Evolutionary conservation across 2,329 filamentous ascomycete species (phyloP).

Genomic region (Fusarium mundagurra): DNA sequence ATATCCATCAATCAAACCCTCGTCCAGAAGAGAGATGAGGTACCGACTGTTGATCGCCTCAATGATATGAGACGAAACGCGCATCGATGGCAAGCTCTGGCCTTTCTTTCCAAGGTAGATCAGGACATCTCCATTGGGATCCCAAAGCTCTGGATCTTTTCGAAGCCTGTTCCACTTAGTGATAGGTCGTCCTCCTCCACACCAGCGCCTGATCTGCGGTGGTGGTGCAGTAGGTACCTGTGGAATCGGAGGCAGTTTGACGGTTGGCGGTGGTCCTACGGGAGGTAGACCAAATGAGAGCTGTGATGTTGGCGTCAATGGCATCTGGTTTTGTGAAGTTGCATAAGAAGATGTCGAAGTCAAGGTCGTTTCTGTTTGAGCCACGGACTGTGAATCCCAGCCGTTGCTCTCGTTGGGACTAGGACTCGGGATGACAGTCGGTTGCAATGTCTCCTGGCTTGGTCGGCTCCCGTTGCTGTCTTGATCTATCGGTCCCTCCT

Average conservation of each 20-base stretch:
- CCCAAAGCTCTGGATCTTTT: slow-evolving; percentile 70
- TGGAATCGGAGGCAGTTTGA: slow-evolving; percentile 56
- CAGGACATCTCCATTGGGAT: slow-evolving; percentile 68
- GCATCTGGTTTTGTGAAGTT: slow-evolving; percentile 24
- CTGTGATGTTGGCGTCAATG: slow-evolving; percentile 33
- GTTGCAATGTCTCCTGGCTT: slow-evolving; percentile 36
- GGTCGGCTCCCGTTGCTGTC: slow-evolving; percentile 33
- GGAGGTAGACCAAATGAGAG: slow-evolving; percentile 32
- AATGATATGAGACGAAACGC: slow-evolving; percentile 67
- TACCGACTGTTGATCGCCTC: slow-evolving; percentile 65
- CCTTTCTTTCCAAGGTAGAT: slow-evolving; percentile 63
- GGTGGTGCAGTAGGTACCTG: slow-evolving; percentile 8
- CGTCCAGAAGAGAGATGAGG: slow-evolving; percentile 63
- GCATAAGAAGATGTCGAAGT: slow-evolving; percentile 21
- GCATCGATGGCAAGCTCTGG: slow-evolving; percentile 61
- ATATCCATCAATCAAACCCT: slow-evolving; percentile 61
- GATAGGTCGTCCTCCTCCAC: slow-evolving; percentile 59
- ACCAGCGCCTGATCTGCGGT: slow-evolving; percentile 62
- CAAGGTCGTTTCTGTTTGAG: slow-evolving; percentile 18
- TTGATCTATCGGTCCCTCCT: slow-evolving; percentile 35
- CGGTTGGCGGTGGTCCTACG: slow-evolving; percentile 52
- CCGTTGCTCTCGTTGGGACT: slow-evolving; percentile 16
- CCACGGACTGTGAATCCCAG: slow-evolving; percentile 16
- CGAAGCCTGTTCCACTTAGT: slow-evolving; percentile 66
- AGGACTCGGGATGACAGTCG: slow-evolving; percentile 12